Conservation (phyloP, 2,329 filamentous ascomycete genomes). For the Trichoderma oligosporum region DNA sequence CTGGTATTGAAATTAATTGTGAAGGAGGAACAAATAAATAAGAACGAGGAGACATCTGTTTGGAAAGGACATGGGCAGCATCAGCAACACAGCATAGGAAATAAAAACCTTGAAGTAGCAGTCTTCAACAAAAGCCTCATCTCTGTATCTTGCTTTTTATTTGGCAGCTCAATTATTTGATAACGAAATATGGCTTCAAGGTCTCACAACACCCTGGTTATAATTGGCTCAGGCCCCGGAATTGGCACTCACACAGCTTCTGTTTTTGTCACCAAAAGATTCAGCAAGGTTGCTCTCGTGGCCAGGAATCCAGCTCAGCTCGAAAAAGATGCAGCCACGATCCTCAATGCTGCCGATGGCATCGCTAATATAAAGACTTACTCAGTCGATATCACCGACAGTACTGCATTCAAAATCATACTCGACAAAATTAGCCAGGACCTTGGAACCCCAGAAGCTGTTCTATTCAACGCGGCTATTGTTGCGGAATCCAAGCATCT, state of each 20-base stretch:
- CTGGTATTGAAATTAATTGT: neutral
- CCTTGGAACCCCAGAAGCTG: slow-evolving; percentile 42
- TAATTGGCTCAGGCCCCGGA: slow-evolving; percentile 88
- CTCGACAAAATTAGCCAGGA: slow-evolving; percentile 40
- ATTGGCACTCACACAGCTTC: slow-evolving; percentile 87
- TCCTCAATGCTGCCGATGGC: slow-evolving; percentile 29
- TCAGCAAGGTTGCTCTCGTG: slow-evolving; percentile 56
- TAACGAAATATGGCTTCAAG: neutral
- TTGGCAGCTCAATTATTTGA: too few species aligned
- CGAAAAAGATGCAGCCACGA: slow-evolving; percentile 31
- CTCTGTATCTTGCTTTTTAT: too few species aligned
- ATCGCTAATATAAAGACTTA: slow-evolving; percentile 40
- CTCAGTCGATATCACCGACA: slow-evolving; percentile 42
- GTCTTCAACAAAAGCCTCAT: neutral
- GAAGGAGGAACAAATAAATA: neutral
- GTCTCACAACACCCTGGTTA: slow-evolving; percentile 42
- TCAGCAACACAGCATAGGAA: neutral
- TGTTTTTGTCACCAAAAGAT: slow-evolving; percentile 78
- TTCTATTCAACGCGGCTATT: slow-evolving; percentile 52
- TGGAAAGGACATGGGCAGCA: neutral
- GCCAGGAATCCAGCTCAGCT: slow-evolving; percentile 42
- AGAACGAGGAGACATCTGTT: neutral
- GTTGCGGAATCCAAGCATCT: slow-evolving; percentile 42
- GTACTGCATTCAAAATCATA: slow-evolving; percentile 33
- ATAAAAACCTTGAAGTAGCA: neutral